A percentile compares a stretch with the other conserved stretches of the same genome.
Evolutionary conservation across 257 asterid genomes (phyloP).

Genomic region (Solanum phureja): DNA sequence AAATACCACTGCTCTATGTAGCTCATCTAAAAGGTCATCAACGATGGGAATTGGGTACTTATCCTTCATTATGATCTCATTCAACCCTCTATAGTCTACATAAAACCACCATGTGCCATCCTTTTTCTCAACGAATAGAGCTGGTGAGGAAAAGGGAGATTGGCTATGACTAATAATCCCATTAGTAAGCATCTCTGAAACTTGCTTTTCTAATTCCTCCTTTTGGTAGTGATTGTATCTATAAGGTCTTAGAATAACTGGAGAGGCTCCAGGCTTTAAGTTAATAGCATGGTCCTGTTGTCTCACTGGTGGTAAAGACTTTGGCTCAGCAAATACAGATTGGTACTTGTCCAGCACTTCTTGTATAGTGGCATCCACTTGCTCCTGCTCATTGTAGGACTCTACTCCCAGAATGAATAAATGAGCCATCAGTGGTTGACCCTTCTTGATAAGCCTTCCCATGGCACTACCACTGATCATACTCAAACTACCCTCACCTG

Average conservation of each 20-base stretch:
- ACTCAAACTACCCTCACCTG: background rate
- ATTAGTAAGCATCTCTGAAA: background rate
- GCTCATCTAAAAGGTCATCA: background rate
- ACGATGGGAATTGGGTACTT: background rate
- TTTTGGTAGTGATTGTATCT: background rate
- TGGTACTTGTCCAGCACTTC: background rate
- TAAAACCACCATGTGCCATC: background rate
- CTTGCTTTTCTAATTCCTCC: background rate
- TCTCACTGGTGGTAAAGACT: background rate
- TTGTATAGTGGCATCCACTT: background rate
- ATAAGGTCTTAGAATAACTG: background rate
- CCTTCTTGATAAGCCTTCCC: background rate
- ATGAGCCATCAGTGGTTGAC: background rate
- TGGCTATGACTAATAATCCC: background rate
- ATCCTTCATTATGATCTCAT: background rate
- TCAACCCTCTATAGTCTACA: background rate
- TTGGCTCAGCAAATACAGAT: background rate
- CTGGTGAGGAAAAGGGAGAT: background rate
- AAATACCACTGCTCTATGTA: background rate
- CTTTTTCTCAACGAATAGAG: background rate
- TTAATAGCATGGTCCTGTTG: background rate
- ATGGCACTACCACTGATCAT: background rate
- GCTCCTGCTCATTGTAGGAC: background rate
- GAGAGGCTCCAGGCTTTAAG: no score
- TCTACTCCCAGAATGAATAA: background rate